phyloP scores from a whole-genome alignment of 2,329 filamentous ascomycete species.

The Rosellinia necatrix region DNA sequence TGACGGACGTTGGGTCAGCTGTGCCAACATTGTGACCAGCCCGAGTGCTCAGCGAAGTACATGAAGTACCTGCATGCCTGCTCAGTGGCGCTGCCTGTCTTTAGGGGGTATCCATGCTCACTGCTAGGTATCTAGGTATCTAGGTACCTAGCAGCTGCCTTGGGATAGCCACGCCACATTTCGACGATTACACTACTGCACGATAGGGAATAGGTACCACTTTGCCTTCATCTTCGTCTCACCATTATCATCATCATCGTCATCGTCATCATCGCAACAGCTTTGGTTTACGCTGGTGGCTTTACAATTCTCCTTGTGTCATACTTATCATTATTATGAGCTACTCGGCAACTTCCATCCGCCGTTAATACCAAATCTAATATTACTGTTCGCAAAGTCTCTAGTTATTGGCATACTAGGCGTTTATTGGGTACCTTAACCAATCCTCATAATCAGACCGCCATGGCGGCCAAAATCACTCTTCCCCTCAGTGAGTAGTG shows the following conservation, averaged over 20 bases:
- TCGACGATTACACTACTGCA: no score
- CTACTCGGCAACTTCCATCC: not conserved
- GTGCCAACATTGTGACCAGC: no score
- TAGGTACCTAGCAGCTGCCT: no score
- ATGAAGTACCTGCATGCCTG: not conserved
- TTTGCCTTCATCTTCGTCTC: slow-evolving; percentile 6
- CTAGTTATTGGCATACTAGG: not conserved
- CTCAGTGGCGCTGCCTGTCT: not conserved
- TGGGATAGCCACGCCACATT: no score
- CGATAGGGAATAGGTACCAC: no score
- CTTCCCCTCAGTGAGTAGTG: slow-evolving; percentile 33
- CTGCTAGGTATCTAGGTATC: not conserved
- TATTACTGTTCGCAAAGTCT: not conserved
- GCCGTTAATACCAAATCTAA: not conserved
- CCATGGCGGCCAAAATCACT: slow-evolving; percentile 38
- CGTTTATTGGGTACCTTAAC: no score
- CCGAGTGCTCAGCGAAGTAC: no score
- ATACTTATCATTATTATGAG: slow-evolving; percentile 6
- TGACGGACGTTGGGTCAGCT: not conserved
- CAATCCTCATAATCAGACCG: not conserved
- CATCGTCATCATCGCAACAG: not conserved
- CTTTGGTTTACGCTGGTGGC: slow-evolving; percentile 1
- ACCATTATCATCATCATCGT: not conserved
- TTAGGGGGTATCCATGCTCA: not conserved
- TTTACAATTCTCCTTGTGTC: not conserved